These are phyloP conservation scores for Asparagopsis taxiformis DNA, from an alignment of 31 red algal species.

Conservation along the genomic window DNA sequence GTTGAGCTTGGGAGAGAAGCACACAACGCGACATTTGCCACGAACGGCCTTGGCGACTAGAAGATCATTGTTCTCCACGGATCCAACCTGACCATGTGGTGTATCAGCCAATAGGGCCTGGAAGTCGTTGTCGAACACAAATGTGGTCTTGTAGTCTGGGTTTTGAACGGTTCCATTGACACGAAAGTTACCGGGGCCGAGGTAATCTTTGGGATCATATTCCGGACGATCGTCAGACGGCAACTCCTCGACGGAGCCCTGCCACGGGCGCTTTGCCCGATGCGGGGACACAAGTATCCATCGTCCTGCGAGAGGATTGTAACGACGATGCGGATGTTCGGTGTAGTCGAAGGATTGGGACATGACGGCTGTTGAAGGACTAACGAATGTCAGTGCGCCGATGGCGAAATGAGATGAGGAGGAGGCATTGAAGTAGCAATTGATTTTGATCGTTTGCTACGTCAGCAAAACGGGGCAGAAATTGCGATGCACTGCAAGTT, in stretches of 20 bases:
- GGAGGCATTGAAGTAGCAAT: no score
- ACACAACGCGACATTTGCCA: constrained; percentile 96
- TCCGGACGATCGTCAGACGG: constrained; percentile 78
- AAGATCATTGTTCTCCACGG: constrained; percentile 59
- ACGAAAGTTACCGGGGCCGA: constrained; percentile 90
- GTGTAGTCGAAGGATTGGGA: constrained; percentile 76
- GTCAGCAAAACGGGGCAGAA: no score
- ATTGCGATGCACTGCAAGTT: no score
- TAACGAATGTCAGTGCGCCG: no score
- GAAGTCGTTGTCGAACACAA: constrained; percentile 98
- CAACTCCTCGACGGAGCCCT: constrained; percentile 80
- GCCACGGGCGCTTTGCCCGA: constrained; percentile 97
- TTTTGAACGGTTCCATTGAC: constrained; percentile 84
- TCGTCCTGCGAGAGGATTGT: constrained; percentile 80
- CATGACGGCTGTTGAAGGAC: no score
- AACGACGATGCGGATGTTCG: constrained; percentile 94
- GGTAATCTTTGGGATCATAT: constrained; percentile 91
- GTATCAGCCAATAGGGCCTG: constrained; percentile 82
- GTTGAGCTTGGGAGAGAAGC: constrained; percentile 97
- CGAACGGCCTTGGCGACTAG: constrained; percentile 76
- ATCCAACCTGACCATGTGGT: constrained; percentile 45
- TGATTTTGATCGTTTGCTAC: no score
- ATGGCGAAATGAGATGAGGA: no score
- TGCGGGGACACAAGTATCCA: constrained; percentile 90
- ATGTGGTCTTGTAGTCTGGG: constrained; percentile 89